Evolutionary conservation across 2,329 filamentous ascomycete species (phyloP).

Genomic region (Stagonosporopsis vannaccii): DNA sequence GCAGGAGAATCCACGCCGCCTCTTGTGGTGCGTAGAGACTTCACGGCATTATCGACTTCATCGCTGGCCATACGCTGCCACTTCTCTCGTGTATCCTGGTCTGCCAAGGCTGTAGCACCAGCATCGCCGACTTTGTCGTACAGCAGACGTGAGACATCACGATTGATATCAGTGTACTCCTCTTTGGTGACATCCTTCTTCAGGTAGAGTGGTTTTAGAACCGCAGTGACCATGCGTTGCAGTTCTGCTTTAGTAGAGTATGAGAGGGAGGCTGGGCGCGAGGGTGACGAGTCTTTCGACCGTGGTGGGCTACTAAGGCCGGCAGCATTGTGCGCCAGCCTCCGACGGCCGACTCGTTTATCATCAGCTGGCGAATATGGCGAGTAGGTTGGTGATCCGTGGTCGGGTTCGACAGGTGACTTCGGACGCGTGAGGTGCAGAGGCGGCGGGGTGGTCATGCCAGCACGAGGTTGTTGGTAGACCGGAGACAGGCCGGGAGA

Average conservation of each 20-base stretch:
- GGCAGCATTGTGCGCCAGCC: conserved; percentile 37
- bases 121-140: conserved; percentile 71
- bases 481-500: conserved; percentile 75
- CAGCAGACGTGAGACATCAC: conserved; percentile 83
- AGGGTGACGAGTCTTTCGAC: conserved; percentile 72
- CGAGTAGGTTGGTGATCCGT: conserved; percentile 74
- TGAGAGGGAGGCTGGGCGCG: conserved; percentile 68
- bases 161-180: conserved; percentile 91
- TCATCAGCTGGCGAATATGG: conserved; percentile 63
- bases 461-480: conserved; percentile 68
- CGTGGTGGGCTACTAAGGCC: conserved; percentile 54
- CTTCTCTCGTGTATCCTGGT: conserved; percentile 69
- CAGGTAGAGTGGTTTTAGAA: conserved; percentile 82
- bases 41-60: conserved; percentile 79
- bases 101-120: conserved; percentile 59
- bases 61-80: conserved; percentile 80
- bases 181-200: conserved; percentile 82
- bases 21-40: conserved; percentile 32
- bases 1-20: conserved; percentile 29
- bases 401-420: conserved; percentile 60
- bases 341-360: conserved; percentile 48
- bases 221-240: conserved; percentile 83
- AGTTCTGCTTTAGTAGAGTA: conserved; percentile 87
- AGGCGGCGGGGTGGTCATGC: conserved; percentile 72
- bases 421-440: conserved; percentile 66